Evolutionary conservation across 1,284 basidiomycete species (phyloP).

Genomic region (Cutaneotrichosporon sp.): DNA sequence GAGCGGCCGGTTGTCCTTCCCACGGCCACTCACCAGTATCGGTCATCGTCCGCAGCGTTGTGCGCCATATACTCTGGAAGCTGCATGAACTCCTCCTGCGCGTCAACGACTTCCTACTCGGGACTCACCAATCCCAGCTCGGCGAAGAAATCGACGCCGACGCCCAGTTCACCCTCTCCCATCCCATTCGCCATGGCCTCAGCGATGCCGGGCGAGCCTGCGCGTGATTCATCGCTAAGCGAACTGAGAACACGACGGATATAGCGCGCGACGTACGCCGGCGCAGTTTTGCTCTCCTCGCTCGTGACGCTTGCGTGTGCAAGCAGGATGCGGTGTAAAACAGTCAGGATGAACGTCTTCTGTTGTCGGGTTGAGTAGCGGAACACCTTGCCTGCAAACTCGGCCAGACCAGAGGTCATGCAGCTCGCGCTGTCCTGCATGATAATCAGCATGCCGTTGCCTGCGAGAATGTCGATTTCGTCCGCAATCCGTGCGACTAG

Average conservation of each 20-base stretch:
- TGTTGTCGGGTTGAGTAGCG: constrained; percentile 25
- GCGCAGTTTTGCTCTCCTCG: constrained; percentile 25
- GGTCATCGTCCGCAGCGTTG: constrained; percentile 30
- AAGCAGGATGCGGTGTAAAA: constrained; percentile 26
- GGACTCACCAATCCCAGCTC: constrained; percentile 20
- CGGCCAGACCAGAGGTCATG: constrained; percentile 36
- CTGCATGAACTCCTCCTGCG: constrained; percentile 34
- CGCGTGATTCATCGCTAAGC: constrained; percentile 19
- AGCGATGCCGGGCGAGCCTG: constrained; percentile 2
- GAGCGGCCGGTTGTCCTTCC: too few relatives aligned
- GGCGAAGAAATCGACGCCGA: constrained; percentile 22
- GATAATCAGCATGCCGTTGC: constrained; percentile 35
- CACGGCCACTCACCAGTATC: constrained; percentile 32
- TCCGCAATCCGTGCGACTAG: constrained; percentile 33
- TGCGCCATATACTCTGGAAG: constrained; percentile 32
- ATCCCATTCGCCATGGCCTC: background rate
- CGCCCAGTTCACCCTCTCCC: background rate
- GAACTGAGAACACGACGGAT: constrained; percentile 24
- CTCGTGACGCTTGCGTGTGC: constrained; percentile 25
- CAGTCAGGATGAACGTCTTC: constrained; percentile 22
- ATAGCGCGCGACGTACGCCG: constrained; percentile 28
- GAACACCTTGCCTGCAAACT: constrained; percentile 38
- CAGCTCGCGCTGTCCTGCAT: constrained; percentile 44
- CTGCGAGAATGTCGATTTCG: constrained; percentile 34
- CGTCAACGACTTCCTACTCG: background rate